A percentile compares a stretch with the other conserved stretches of the same genome.
Conservation (phyloP, 768 basidiomycete species). For the Hericium alpestre region DNA sequence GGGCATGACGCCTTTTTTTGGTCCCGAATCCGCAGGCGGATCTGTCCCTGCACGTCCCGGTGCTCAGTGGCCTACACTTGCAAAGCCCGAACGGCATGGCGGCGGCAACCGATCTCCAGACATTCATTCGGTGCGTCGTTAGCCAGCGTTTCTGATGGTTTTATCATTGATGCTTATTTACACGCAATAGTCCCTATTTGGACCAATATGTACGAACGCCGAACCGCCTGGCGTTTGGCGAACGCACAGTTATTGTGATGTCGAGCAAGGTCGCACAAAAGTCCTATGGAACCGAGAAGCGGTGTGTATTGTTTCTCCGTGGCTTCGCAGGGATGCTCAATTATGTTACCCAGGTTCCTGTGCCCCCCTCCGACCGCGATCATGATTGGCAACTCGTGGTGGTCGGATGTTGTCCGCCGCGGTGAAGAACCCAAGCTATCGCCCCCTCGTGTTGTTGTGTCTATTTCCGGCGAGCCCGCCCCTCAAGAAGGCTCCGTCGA, state of each 20-base stretch:
- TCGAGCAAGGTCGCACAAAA: constrained; percentile 98
- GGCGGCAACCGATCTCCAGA: constrained; percentile 61
- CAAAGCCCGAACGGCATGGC: constrained; percentile 35
- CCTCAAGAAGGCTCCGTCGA: constrained; percentile 79
- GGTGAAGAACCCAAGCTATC: constrained; percentile 66
- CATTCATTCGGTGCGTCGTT: constrained; percentile 59
- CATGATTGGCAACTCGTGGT: constrained; percentile 92
- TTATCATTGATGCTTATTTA: background rate
- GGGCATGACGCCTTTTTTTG: constrained; percentile 45
- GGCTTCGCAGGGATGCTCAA: background rate
- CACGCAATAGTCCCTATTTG: constrained; percentile 52
- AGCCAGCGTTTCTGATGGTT: background rate
- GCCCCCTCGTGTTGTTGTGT: constrained; percentile 76
- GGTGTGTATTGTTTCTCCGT: constrained; percentile 34
- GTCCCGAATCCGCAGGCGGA: constrained; percentile 42
- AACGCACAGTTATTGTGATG: constrained; percentile 92
- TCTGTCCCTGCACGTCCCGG: constrained; percentile 49
- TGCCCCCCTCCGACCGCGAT: constrained; percentile 91
- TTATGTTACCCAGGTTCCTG: constrained; percentile 50
- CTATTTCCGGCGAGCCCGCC: constrained; percentile 83
- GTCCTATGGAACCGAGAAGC: constrained; percentile 92
- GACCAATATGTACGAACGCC: constrained; percentile 77
- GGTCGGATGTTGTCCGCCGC: constrained; percentile 69
- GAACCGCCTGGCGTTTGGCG: constrained; percentile 84
- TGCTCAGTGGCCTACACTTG: constrained; percentile 52